A percentile compares a stretch with the other conserved stretches of the same genome.
Conservation (phyloP, 371 early-diverging fungal species). For the Mucor racemosus region DNA sequence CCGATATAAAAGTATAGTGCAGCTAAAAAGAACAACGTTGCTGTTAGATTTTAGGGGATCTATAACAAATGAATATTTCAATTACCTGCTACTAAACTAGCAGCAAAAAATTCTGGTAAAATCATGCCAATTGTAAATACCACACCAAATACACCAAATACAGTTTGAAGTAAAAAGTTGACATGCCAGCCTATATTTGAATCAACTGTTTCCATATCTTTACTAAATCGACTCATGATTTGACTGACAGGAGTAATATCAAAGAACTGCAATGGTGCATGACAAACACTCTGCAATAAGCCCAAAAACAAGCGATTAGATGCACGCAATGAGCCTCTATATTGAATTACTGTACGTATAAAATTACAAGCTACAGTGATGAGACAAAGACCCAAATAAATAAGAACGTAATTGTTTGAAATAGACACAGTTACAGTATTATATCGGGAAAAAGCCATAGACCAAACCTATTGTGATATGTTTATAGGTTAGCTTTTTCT, state of each 20-base stretch:
- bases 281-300: constrained; percentile 64
- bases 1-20: constrained; percentile 47
- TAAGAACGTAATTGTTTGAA: constrained; percentile 36
- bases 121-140: constrained; percentile 71
- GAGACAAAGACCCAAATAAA: constrained; percentile 42
- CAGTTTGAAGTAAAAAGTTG: constrained; percentile 68
- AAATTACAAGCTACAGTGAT: constrained; percentile 41
- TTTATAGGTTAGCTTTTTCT: background rate
- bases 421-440: constrained; percentile 3
- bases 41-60: too few relatives aligned
- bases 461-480: constrained; percentile 37
- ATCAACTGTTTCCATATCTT: constrained; percentile 85
- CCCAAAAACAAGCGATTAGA: constrained; percentile 63
- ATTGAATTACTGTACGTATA: constrained; percentile 61
- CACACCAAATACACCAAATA: constrained; percentile 66
- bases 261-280: constrained; percentile 82
- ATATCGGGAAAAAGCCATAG: constrained; percentile 27
- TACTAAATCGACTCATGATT: constrained; percentile 87
- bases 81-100: constrained; percentile 43
- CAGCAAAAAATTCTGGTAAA: constrained; percentile 64
- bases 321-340: constrained; percentile 67
- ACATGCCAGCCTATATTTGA: constrained; percentile 71
- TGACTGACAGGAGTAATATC: constrained; percentile 87
- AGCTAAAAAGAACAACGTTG: constrained; percentile 15
- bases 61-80: background rate